Conservation (phyloP, 1,284 basidiomycete species). For the Mrakiaceae sp. region DNA sequence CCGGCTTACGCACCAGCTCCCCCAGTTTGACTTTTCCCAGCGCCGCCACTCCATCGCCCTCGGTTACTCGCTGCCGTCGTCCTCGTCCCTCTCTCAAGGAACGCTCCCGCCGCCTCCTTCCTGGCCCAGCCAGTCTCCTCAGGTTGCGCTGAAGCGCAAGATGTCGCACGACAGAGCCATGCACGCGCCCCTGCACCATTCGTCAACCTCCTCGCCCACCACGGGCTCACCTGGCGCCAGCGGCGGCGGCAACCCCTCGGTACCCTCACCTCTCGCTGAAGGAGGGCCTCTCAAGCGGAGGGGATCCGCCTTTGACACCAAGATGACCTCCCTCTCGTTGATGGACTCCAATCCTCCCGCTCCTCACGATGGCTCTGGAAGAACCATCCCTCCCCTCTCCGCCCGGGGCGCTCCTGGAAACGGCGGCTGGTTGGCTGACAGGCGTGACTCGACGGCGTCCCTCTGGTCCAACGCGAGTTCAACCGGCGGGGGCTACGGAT, state of each 20-base stretch:
- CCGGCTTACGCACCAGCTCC: constrained; percentile 31
- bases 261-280: constrained; percentile 36
- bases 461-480: constrained; percentile 50
- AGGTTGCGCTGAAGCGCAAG: constrained; percentile 49
- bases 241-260: not conserved
- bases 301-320: constrained; percentile 62
- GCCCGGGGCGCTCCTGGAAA: constrained; percentile 16
- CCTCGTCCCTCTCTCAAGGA: not conserved
- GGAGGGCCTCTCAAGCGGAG: constrained; percentile 50
- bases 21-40: constrained; percentile 50
- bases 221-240: not conserved
- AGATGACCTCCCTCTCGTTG: constrained; percentile 24
- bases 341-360: not conserved
- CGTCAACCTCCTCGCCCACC: constrained; percentile 2
- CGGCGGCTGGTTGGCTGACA: constrained; percentile 46
- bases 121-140: constrained; percentile 14
- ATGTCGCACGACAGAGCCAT: constrained; percentile 54
- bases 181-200: constrained; percentile 23
- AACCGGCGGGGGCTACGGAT: constrained; percentile 39
- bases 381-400: not conserved
- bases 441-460: constrained; percentile 58
- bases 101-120: constrained; percentile 1
- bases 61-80: constrained; percentile 17
- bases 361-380: not conserved
- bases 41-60: constrained; percentile 53